These are phyloP conservation scores for Cruciata laevipes DNA, from an alignment of 257 asterid species.

Conservation along the genomic window DNA sequence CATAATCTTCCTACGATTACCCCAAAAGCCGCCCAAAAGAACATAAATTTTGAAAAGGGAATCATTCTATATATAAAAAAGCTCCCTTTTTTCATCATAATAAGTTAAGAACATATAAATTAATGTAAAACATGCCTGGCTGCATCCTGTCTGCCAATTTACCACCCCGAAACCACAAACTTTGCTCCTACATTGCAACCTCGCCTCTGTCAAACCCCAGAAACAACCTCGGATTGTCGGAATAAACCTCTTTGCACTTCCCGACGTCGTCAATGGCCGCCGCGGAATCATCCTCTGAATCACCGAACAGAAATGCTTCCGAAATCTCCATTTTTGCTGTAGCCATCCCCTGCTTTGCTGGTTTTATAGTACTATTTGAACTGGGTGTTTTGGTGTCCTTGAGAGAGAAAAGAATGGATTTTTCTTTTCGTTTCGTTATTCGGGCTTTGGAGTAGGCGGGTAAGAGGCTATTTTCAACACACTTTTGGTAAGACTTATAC, in stretches of 20 bases:
- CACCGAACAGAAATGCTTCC: slow-evolving; percentile 6
- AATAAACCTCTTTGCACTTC: slow-evolving; percentile 35
- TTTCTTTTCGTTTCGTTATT: slow-evolving; percentile 9
- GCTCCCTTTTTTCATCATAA: slow-evolving; percentile 4
- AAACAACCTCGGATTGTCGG: slow-evolving; percentile 35
- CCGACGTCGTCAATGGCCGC: slow-evolving; percentile 10
- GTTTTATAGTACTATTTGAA: not conserved
- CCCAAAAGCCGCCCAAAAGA: slow-evolving; percentile 3
- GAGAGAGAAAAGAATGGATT: slow-evolving; percentile 16
- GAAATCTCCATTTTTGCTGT: slow-evolving; percentile 6
- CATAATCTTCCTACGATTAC: slow-evolving; percentile 22
- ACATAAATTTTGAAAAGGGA: not conserved
- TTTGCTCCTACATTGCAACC: slow-evolving; percentile 34
- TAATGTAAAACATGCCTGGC: slow-evolving; percentile 57
- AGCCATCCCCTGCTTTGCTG: not conserved
- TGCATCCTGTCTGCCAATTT: slow-evolving; percentile 75
- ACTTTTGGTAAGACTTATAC: slow-evolving; percentile 22
- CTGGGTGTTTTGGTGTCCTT: slow-evolving; percentile 1
- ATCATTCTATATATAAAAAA: slow-evolving; percentile 15
- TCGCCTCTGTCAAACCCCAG: slow-evolving; percentile 36
- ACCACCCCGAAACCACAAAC: slow-evolving; percentile 34
- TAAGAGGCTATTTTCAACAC: slow-evolving; percentile 64
- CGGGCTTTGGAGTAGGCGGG: slow-evolving; percentile 39
- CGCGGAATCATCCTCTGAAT: not conserved
- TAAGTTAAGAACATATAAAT: slow-evolving; percentile 19